These are phyloP conservation scores for Beauveria brongniartii DNA, from an alignment of 2,329 filamentous ascomycete genomes.

Conservation along the genomic window DNA sequence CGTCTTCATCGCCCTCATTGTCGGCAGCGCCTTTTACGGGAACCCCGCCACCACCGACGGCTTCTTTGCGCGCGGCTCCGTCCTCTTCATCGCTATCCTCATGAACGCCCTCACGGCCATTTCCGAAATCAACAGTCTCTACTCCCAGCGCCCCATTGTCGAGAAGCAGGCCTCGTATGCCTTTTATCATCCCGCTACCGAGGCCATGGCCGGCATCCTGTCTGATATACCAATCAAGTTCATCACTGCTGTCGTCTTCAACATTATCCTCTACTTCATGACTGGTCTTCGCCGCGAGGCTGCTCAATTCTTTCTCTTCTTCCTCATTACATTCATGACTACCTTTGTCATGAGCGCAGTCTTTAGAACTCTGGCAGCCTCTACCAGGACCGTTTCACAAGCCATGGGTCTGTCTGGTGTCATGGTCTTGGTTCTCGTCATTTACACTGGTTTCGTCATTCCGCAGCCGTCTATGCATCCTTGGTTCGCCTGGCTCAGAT, in stretches of 20 bases:
- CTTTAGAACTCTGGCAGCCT: constrained; percentile 64
- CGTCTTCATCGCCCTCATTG: constrained; percentile 49
- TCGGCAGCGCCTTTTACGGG: constrained; percentile 53
- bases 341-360: constrained; percentile 69
- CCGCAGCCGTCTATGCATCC: constrained; percentile 51
- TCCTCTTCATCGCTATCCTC: constrained; percentile 53
- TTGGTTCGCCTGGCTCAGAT: constrained; percentile 71
- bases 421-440: constrained; percentile 51
- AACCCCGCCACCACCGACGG: constrained; percentile 39
- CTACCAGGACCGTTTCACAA: constrained; percentile 57
- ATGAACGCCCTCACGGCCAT: constrained; percentile 52
- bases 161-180: constrained; percentile 41
- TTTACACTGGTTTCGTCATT: constrained; percentile 51
- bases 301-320: constrained; percentile 67
- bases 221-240: constrained; percentile 53
- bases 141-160: constrained; percentile 38
- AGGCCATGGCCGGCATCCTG: constrained; percentile 46
- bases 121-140: constrained; percentile 41
- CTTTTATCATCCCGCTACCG: constrained; percentile 43
- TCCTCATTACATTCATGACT: constrained; percentile 58
- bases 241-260: constrained; percentile 39
- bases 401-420: constrained; percentile 46
- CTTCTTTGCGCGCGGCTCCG: constrained; percentile 46
- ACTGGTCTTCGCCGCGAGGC: constrained; percentile 47
- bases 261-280: constrained; percentile 52